phyloP scores from a whole-genome alignment of 192 early-diverging fungal species.

The Chytriomyces confervae region DNA sequence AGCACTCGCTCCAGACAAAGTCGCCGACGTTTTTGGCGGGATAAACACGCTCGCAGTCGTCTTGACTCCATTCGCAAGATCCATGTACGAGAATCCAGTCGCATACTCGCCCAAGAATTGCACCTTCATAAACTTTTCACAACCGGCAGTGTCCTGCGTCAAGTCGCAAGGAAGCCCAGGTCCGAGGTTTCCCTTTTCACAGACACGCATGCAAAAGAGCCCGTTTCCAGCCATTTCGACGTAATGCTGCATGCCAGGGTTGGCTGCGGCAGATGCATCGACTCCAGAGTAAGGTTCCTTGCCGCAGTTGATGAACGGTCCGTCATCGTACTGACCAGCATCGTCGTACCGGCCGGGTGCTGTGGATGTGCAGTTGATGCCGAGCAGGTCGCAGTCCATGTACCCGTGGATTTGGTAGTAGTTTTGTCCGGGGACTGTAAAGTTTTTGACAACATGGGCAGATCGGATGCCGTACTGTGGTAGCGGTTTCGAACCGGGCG shows the following conservation, averaged over 20 bases:
- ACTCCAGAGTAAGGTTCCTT: conserved; percentile 43
- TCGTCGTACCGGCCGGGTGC: conserved; percentile 27
- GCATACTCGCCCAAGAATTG: neutral
- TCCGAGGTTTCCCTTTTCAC: conserved; percentile 28
- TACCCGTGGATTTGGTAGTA: conserved; percentile 41
- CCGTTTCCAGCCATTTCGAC: conserved; percentile 42
- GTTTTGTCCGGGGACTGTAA: neutral
- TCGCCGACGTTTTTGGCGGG: neutral
- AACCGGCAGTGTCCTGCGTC: conserved; percentile 40
- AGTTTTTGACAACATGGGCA: conserved; percentile 31
- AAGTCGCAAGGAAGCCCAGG: conserved; percentile 41
- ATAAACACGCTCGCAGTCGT: neutral
- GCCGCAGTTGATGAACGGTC: conserved; percentile 16
- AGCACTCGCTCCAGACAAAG: neutral
- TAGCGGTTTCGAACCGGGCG: conserved; percentile 21
- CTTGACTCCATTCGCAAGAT: neutral
- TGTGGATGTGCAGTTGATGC: conserved; percentile 37
- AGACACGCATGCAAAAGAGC: conserved; percentile 43
- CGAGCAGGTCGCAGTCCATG: conserved; percentile 35
- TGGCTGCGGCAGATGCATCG: conserved; percentile 11
- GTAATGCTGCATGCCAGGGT: conserved; percentile 25
- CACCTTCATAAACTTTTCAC: conserved; percentile 30
- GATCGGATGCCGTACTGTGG: conserved; percentile 32
- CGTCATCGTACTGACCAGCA: conserved; percentile 36
- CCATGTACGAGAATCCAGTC: conserved; percentile 4